A percentile compares a stretch with the other conserved stretches of the same genome.
Conservation (phyloP, 768 basidiomycete genomes). For the Neoboletus magnificus region DNA sequence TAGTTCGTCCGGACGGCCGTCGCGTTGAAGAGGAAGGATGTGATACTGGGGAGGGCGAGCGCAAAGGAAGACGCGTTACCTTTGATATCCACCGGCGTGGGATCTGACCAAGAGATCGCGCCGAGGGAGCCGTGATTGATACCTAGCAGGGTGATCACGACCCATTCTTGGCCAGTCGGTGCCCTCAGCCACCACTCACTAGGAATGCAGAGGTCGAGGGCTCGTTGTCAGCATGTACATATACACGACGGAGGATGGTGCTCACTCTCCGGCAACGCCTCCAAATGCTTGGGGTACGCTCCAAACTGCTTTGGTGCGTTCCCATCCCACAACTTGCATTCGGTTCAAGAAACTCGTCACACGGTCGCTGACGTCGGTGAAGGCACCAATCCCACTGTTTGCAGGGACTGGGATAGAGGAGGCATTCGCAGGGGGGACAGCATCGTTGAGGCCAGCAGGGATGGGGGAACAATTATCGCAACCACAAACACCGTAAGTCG, state of each 20-base stretch:
- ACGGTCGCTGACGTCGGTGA: conserved; percentile 63
- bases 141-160: conserved; percentile 59
- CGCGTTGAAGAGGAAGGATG: conserved; percentile 45
- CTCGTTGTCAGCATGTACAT: not conserved
- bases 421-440: conserved; percentile 22
- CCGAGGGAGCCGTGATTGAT: conserved; percentile 70
- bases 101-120: conserved; percentile 49
- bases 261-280: conserved; percentile 35
- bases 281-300: conserved; percentile 79
- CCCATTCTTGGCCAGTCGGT: conserved; percentile 67
- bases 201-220: not conserved
- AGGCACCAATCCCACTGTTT: conserved; percentile 33
- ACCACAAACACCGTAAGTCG: conserved; percentile 69
- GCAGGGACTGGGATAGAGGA: conserved; percentile 15
- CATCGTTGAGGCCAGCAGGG: conserved; percentile 39
- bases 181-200: conserved; percentile 55
- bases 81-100: conserved; percentile 52
- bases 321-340: conserved; percentile 60
- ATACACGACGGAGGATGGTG: not conserved
- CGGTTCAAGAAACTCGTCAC: conserved; percentile 64
- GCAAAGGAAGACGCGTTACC: conserved; percentile 49
- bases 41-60: conserved; percentile 42
- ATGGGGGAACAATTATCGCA: conserved; percentile 55
- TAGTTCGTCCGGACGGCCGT: conserved; percentile 39
- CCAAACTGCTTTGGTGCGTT: conserved; percentile 67